phyloP scores from a whole-genome alignment of 2,329 filamentous ascomycete genomes.

The Nemania serpens region DNA sequence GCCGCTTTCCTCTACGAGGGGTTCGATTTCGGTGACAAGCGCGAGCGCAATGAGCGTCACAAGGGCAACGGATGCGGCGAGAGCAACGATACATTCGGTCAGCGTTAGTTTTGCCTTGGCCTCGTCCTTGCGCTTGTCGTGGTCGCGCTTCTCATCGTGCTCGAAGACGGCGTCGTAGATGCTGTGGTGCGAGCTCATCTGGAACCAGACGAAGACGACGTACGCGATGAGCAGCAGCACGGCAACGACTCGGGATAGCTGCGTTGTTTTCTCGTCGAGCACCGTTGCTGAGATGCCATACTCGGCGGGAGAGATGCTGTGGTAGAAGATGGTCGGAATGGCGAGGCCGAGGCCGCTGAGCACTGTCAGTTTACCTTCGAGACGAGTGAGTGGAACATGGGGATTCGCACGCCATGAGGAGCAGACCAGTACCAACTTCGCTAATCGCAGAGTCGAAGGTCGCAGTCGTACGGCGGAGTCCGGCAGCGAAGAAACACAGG shows the following conservation, averaged over 20 bases:
- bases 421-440: conserved; percentile 76
- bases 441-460: conserved; percentile 75
- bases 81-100: conserved; percentile 70
- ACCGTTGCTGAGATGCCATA: conserved; percentile 39
- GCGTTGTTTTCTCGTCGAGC: conserved; percentile 59
- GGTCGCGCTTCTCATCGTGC: conserved; percentile 69
- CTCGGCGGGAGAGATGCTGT: conserved; percentile 46
- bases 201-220: conserved; percentile 70
- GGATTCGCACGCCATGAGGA: conserved; percentile 72
- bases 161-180: conserved; percentile 77
- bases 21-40: conserved; percentile 73
- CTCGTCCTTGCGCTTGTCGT: conserved; percentile 64
- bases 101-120: conserved; percentile 73
- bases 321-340: conserved; percentile 61
- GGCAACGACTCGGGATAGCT: conserved; percentile 72
- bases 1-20: conserved; percentile 51
- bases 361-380: conserved; percentile 25
- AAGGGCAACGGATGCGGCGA: conserved; percentile 66
- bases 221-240: conserved; percentile 74
- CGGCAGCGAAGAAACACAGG: conserved; percentile 78
- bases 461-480: conserved; percentile 69
- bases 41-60: conserved; percentile 76
- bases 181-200: conserved; percentile 75
- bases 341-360: conserved; percentile 54
- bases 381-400: conserved; percentile 40